phyloP scores from a whole-genome alignment of 108 stramenopile genomes.

The Cyclotella sp. region DNA sequence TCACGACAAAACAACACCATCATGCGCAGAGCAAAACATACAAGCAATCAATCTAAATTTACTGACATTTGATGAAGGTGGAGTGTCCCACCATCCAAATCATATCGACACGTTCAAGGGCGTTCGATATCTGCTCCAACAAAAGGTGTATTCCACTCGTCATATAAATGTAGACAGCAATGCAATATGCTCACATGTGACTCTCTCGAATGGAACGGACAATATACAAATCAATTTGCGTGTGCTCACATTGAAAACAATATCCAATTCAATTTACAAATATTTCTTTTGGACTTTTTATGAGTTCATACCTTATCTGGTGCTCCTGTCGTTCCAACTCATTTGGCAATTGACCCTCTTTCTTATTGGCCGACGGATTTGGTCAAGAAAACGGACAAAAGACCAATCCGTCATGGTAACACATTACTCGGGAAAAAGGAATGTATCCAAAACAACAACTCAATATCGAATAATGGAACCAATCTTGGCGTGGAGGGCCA shows the following conservation, averaged over 20 bases:
- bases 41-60: constrained; percentile 42
- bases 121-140: constrained; percentile 46
- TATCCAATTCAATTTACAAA: constrained; percentile 52
- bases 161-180: background rate
- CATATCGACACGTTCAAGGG: constrained; percentile 78
- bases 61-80: constrained; percentile 76
- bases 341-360: constrained; percentile 52
- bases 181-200: constrained; percentile 7
- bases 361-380: constrained; percentile 47
- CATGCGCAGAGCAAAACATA: constrained; percentile 25
- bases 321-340: constrained; percentile 51
- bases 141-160: constrained; percentile 14
- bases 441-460: background rate
- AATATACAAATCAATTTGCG: constrained; percentile 20
- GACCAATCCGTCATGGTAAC: background rate
- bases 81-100: constrained; percentile 87
- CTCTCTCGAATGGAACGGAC: background rate
- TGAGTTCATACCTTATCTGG: constrained; percentile 41
- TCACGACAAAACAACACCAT: background rate
- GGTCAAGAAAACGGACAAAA: constrained; percentile 17
- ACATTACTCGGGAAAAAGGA: constrained; percentile 26
- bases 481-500: constrained; percentile 71
- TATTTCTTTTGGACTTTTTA: constrained; percentile 49
- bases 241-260: constrained; percentile 28
- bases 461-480: constrained; percentile 56